Conservation (phyloP, 164 flowering plant species). For the Annona cherimola region DNA sequence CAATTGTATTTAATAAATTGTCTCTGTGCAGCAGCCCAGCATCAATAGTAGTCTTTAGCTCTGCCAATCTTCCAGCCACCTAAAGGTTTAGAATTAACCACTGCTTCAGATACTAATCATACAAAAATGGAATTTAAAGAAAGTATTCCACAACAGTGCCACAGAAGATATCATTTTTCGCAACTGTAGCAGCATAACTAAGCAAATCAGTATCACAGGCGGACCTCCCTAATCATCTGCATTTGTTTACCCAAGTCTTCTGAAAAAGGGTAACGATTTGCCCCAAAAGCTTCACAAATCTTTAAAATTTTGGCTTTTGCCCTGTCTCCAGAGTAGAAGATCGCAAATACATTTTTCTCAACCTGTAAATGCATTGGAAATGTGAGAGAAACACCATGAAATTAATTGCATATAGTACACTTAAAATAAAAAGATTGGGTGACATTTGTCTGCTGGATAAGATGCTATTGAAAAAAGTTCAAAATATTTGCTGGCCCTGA, state of each 20-base stretch:
- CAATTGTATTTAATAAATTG: conserved; percentile 47
- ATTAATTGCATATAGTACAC: not conserved
- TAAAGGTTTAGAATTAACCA: conserved; percentile 9
- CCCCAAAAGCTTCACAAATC: conserved; percentile 97
- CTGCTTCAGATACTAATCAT: not conserved
- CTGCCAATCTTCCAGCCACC: conserved; percentile 70
- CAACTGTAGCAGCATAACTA: not conserved
- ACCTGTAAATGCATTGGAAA: conserved; percentile 33
- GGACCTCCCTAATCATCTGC: conserved; percentile 73
- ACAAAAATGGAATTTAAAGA: not conserved
- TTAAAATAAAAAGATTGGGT: not conserved
- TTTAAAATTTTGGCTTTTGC: conserved; percentile 74
- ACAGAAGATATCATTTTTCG: not conserved
- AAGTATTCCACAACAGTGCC: not conserved
- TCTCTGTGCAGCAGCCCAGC: conserved; percentile 53
- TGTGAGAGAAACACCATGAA: not conserved
- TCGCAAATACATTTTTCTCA: conserved; percentile 89
- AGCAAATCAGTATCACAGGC: conserved; percentile 1
- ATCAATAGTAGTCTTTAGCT: conserved; percentile 77
- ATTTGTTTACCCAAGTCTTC: conserved; percentile 67
- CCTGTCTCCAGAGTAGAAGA: conserved; percentile 90
- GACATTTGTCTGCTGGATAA: not conserved
- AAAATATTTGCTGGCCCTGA: not conserved
- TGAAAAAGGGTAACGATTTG: conserved; percentile 78
- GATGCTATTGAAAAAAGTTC: not conserved